Evolutionary conservation across 2,329 filamentous ascomycete genomes (phyloP).

Genomic region (Chrysoporthe austroafricana): DNA sequence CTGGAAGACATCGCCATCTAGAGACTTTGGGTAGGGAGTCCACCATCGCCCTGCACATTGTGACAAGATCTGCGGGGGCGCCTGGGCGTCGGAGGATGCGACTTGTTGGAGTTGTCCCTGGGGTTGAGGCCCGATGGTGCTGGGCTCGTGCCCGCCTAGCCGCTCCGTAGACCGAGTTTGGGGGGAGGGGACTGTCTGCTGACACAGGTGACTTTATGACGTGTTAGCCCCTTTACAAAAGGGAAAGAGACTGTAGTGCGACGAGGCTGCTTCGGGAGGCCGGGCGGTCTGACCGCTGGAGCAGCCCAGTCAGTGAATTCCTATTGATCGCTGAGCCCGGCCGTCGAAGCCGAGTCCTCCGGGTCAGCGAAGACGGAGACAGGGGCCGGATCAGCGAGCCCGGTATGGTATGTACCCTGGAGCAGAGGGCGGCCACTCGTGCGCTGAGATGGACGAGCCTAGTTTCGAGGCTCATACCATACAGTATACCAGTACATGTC

Average conservation of each 20-base stretch:
- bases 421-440: not conserved
- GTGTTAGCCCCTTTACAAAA: slow-evolving; percentile 4
- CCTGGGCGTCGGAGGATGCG: too few species aligned
- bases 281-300: slow-evolving; percentile 10
- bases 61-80: too few species aligned
- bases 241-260: not conserved
- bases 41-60: too few species aligned
- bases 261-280: not conserved
- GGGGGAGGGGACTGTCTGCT: not conserved
- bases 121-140: too few species aligned
- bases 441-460: not conserved
- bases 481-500: not conserved
- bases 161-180: not conserved
- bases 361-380: not conserved
- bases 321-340: slow-evolving; percentile 4
- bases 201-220: slow-evolving; percentile 6
- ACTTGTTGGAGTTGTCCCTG: too few species aligned
- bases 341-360: not conserved
- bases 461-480: not conserved
- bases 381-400: not conserved
- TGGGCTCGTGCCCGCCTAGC: not conserved
- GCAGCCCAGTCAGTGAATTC: not conserved
- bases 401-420: too few species aligned
- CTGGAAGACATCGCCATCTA: not conserved
- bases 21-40: too few species aligned